Conservation (phyloP, 164 flowering plant genomes). For the Euptelea pleiosperma region DNA sequence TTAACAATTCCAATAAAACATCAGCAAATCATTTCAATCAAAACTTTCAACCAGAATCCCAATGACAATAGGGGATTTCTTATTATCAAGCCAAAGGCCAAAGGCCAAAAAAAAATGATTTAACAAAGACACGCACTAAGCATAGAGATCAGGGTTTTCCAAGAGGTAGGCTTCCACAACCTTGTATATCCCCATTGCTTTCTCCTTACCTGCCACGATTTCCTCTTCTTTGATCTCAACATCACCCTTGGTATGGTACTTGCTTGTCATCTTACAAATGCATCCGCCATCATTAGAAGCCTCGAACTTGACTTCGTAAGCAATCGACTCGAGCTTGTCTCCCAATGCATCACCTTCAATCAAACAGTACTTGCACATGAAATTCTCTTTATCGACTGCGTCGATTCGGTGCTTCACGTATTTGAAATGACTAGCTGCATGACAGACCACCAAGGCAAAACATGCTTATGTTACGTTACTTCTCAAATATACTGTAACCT, state of each 20-base stretch:
- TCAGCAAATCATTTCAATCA: too few relatives aligned
- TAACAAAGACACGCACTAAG: too few relatives aligned
- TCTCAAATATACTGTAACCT: too few relatives aligned
- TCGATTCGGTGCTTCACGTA: conserved; percentile 16
- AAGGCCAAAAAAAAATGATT: too few relatives aligned
- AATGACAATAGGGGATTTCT: too few relatives aligned
- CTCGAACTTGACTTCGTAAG: conserved; percentile 14
- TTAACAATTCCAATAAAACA: too few relatives aligned
- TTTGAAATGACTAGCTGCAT: conserved; percentile 9
- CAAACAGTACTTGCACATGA: conserved; percentile 10
- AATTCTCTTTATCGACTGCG: conserved; percentile 7
- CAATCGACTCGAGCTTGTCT: conserved; percentile 7
- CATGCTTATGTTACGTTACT: background rate
- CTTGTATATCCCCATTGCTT: conserved; percentile 14
- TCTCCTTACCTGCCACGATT: conserved; percentile 17
- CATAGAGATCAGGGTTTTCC: conserved; percentile 24
- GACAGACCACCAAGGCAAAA: background rate
- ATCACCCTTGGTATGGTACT: conserved; percentile 2
- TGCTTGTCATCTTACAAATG: conserved; percentile 12
- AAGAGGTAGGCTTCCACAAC: conserved; percentile 33
- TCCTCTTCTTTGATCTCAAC: conserved; percentile 12
- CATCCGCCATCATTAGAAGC: conserved; percentile 5
- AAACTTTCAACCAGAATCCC: too few relatives aligned
- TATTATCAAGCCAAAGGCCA: too few relatives aligned
- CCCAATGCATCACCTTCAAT: conserved; percentile 13